A percentile compares a stretch with the other conserved stretches of the same genome.
Evolutionary conservation across 148 eudicot species (phyloP).

Genomic region (Chenopodium album): DNA sequence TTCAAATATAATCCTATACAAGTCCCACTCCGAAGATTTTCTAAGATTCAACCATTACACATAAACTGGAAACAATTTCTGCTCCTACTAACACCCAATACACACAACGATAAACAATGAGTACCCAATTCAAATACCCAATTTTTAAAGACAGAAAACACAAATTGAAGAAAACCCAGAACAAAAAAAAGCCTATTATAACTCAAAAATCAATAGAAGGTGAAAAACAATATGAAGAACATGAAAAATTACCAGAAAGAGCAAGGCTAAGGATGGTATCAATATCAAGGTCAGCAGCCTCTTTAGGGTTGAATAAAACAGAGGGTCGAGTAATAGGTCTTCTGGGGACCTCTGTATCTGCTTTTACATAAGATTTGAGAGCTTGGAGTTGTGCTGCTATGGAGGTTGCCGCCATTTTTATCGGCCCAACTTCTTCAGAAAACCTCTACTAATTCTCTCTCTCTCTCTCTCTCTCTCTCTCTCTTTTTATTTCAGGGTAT

Average conservation of each 20-base stretch:
- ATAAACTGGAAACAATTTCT: background rate
- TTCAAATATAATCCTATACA: background rate
- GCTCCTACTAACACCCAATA: background rate
- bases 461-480: too few species aligned
- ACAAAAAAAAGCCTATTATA: background rate
- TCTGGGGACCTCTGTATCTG: conserved; percentile 46
- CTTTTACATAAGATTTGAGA: conserved; percentile 41
- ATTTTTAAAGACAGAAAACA: background rate
- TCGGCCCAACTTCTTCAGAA: background rate
- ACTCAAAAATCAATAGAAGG: background rate
- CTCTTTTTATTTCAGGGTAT: too few species aligned
- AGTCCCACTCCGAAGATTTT: background rate
- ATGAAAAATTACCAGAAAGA: conserved; percentile 40
- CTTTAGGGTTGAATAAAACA: conserved; percentile 58
- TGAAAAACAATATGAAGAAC: background rate
- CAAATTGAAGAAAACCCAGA: conserved; percentile 1
- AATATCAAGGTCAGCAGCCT: conserved; percentile 85
- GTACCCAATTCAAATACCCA: background rate
- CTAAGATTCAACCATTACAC: background rate
- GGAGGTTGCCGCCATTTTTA: conserved; percentile 46
- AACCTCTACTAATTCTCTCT: too few species aligned
- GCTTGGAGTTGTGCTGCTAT: conserved; percentile 62
- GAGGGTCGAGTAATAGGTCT: conserved; percentile 84
- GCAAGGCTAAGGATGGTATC: conserved; percentile 56
- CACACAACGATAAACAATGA: background rate